Base-by-base conservation (phyloP, 202 grass and related monocot genomes). In the Alloteropsis angusta region DNA sequence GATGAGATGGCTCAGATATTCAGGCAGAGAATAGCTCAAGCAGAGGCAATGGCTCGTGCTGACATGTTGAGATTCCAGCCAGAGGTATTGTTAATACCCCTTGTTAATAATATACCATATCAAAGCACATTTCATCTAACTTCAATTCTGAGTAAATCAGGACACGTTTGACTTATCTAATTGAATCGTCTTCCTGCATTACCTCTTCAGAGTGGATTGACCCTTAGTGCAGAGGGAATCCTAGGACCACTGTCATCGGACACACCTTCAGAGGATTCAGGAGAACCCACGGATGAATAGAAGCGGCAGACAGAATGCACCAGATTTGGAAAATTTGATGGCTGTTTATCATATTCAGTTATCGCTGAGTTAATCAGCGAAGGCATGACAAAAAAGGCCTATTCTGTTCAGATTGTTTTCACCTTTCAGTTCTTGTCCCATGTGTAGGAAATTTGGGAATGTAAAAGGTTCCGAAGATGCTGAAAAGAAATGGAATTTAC, bases 1-100 rank as follows among this genome's bases (percentile, higher is more conserved):
- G 96, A 99, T 80, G 96, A 99, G 79, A 99, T 99, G 96, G 92
- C 92, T 54, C 96, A 93, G 85, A 93, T 93, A 88, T 99, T 99
- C 90, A 91, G 96, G 75, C 92, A 93, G 88, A 84, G 89, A 87
- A 99, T 99, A 86, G 92, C 92, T 46, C 89, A 99, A 83, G 96
- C 96, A 34, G 92, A 95, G 72, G 96, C 96, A 54, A 99, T 99
- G 96, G 96, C 96, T 74, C 92, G 90, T 17, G 96, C 90, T 12
- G 96, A 99, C 65, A 95, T 96, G 89, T 87, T 99, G 54, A 93
- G 96, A 75, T 93, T 99, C 72, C 96, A 96, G 79, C 96, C 96
- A 52, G 96, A 95, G 92, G 92, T 99, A 93, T 35, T 39, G 60
- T 25, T 73, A 55, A 12, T 30, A 63, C 57, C 2, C 4, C 68